phyloP scores from a whole-genome alignment of 2,329 filamentous ascomycete genomes.

The Plectosphaerella cucumerina region DNA sequence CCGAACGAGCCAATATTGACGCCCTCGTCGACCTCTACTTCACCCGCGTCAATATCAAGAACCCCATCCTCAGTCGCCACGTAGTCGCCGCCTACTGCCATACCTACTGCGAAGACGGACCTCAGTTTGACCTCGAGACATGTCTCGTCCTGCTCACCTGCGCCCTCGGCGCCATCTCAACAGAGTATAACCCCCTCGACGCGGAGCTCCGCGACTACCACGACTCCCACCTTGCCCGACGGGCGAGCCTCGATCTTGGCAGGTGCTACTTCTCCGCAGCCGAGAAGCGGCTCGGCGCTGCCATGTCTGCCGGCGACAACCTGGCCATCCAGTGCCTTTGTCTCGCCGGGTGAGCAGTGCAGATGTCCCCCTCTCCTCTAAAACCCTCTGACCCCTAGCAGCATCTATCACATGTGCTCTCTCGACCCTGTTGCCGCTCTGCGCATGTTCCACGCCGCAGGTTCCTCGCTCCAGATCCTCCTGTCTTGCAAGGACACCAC shows the following conservation, averaged over 20 bases:
- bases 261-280: neutral
- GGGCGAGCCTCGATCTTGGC: neutral
- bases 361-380: neutral
- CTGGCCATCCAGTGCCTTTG: conserved; percentile 1
- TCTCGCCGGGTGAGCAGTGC: neutral
- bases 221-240: neutral
- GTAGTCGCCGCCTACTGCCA: neutral
- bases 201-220: neutral
- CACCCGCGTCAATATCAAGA: neutral
- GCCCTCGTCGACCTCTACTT: neutral
- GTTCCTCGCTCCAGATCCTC: neutral
- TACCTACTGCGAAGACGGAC: neutral
- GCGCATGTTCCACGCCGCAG: conserved; percentile 1
- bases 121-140: neutral
- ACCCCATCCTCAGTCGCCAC: neutral
- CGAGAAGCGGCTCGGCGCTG: neutral
- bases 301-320: neutral
- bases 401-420: neutral
- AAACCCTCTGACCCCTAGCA: neutral
- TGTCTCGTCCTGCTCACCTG: conserved; percentile 1
- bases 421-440: neutral
- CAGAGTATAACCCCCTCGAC: neutral
- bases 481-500: neutral
- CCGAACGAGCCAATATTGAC: neutral
- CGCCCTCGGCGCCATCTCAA: neutral